Evolutionary conservation across 208 protist species (phyloP).

Genomic region (Acanthamoeba divionensis): DNA sequence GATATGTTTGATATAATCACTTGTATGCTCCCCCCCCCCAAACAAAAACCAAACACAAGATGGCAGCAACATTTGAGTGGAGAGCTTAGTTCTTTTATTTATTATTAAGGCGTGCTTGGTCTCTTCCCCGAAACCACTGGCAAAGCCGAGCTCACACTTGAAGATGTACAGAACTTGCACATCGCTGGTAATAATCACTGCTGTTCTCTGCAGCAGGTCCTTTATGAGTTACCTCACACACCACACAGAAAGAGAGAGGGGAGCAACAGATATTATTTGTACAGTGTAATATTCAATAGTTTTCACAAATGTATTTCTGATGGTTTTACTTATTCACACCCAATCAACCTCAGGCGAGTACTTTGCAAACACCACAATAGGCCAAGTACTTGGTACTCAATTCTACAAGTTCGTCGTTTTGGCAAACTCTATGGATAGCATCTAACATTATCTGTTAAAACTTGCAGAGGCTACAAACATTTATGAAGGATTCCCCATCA

Average conservation of each 20-base stretch:
- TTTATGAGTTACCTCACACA: too few relatives aligned
- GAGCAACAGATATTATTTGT: not conserved
- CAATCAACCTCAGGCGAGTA: not conserved
- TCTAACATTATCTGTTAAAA: not conserved
- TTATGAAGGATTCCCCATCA: slow-evolving; percentile 14
- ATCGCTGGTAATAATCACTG: too few relatives aligned
- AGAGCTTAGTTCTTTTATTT: not conserved
- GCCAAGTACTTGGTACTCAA: not conserved
- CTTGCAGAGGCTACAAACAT: slow-evolving; percentile 22
- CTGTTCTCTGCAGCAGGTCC: too few relatives aligned
- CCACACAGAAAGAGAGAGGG: too few relatives aligned
- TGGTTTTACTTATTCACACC: too few relatives aligned
- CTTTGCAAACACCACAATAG: slow-evolving; percentile 21
- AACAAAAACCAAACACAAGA: not conserved
- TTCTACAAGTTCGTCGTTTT: not conserved
- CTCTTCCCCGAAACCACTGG: not conserved
- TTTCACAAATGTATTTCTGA: too few relatives aligned
- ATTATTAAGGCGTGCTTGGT: slow-evolving; percentile 15
- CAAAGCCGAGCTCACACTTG: not conserved
- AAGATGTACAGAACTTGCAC: not conserved
- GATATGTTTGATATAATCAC: slow-evolving; percentile 51
- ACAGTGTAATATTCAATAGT: not conserved
- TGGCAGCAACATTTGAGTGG: not conserved
- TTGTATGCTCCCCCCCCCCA: not conserved
- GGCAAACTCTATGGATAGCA: not conserved